Conservation (phyloP, 2,329 filamentous ascomycete genomes). For the Ceratocystis variospora region DNA sequence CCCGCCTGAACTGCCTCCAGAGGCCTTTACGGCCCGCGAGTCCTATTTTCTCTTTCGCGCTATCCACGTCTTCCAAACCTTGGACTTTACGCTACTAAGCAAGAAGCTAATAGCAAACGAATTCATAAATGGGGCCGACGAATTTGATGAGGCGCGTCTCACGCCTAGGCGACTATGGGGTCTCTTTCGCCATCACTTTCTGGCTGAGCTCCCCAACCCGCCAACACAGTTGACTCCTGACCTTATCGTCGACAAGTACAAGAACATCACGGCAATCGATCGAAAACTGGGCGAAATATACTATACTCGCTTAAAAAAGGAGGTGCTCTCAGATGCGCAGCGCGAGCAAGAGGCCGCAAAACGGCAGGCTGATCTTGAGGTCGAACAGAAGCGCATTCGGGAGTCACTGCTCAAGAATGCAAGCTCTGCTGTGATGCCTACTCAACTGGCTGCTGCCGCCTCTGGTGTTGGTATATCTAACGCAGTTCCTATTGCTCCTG, state of each 20-base stretch:
- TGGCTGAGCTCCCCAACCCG: constrained; percentile 45
- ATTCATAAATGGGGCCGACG: constrained; percentile 53
- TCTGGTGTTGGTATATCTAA: constrained; percentile 12
- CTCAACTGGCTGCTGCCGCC: constrained; percentile 13
- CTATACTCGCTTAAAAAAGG: constrained; percentile 17
- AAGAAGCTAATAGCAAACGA: constrained; percentile 59
- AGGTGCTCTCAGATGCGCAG: constrained; percentile 16
- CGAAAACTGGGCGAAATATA: constrained; percentile 16
- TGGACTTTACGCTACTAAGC: constrained; percentile 59
- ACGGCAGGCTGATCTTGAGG: constrained; percentile 11
- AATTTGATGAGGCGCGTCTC: constrained; percentile 61
- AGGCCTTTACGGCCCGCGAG: constrained; percentile 68
- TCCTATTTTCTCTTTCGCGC: constrained; percentile 74
- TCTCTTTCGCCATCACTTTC: constrained; percentile 62
- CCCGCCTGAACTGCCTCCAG: constrained; percentile 18
- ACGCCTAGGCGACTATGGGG: constrained; percentile 64
- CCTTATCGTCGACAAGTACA: constrained; percentile 12
- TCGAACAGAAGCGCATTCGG: constrained; percentile 15
- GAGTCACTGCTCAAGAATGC: constrained; percentile 13
- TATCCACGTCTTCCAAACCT: constrained; percentile 52
- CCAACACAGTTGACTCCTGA: constrained; percentile 15
- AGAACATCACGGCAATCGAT: constrained; percentile 17
- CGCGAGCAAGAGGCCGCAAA: constrained; percentile 12
- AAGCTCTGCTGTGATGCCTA: background rate
- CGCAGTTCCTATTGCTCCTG: constrained; percentile 14